Conservation (phyloP, 768 basidiomycete genomes). For the Hygrocybe punicea region DNA sequence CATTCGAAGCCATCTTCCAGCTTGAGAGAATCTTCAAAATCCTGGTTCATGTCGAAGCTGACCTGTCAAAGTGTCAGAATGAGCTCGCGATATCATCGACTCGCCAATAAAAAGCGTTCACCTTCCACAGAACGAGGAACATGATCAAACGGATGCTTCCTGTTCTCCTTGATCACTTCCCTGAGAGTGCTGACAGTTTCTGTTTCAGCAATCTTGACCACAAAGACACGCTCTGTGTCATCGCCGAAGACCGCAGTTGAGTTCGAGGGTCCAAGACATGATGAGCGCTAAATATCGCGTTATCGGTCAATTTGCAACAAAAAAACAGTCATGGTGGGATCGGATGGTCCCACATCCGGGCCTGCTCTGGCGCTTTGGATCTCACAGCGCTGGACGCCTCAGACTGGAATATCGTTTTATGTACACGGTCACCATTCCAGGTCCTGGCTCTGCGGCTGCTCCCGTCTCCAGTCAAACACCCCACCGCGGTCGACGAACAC, state of each 20-base stretch:
- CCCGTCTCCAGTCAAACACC: constrained; percentile 35
- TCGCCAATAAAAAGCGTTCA: too few relatives aligned
- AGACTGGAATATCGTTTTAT: too few relatives aligned
- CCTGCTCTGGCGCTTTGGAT: too few relatives aligned
- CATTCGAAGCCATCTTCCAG: too few relatives aligned
- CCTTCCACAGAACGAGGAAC: constrained; percentile 6
- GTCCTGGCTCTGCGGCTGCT: not conserved
- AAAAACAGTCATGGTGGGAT: too few relatives aligned
- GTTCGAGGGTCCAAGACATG: constrained; percentile 4
- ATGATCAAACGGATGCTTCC: constrained; percentile 4
- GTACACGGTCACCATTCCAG: too few relatives aligned
- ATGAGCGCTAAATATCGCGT: too few relatives aligned
- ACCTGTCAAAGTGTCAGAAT: not conserved
- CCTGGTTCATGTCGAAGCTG: not conserved
- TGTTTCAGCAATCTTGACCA: constrained; percentile 16
- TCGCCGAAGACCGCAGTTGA: constrained; percentile 15
- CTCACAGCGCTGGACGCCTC: too few relatives aligned
- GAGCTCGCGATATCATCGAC: not conserved
- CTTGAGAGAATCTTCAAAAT: not conserved
- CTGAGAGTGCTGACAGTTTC: constrained; percentile 14
- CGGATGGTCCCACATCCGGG: too few relatives aligned
- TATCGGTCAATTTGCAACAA: too few relatives aligned
- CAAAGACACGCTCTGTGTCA: constrained; percentile 11
- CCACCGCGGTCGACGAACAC: constrained; percentile 33
- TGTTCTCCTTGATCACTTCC: constrained; percentile 15